phyloP scores from a whole-genome alignment of 169 alveolate genomes.

The Eimeria praecox region DNA sequence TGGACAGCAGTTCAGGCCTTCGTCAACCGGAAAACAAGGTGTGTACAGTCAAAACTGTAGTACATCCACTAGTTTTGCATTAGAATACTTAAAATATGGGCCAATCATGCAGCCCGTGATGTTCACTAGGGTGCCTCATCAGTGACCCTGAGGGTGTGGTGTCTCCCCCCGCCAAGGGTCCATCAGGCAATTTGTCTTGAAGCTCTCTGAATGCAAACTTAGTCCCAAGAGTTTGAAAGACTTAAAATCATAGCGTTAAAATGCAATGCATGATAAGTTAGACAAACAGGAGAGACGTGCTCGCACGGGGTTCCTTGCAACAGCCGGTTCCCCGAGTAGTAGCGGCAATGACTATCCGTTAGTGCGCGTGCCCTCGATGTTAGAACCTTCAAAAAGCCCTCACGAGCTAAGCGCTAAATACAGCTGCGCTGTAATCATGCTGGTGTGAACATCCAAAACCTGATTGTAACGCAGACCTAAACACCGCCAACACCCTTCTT shows the following conservation, averaged over 20 bases:
- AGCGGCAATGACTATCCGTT: not conserved
- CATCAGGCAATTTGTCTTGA: not conserved
- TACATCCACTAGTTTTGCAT: no score
- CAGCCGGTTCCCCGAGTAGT: not conserved
- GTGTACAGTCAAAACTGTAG: not conserved
- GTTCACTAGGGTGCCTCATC: not conserved
- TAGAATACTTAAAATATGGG: not conserved
- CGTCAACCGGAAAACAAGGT: not conserved
- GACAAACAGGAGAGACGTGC: not conserved
- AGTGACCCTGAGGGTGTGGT: constrained; percentile 4
- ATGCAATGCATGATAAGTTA: not conserved
- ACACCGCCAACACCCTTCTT: not conserved
- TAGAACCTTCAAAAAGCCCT: constrained; percentile 3
- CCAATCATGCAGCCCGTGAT: not conserved
- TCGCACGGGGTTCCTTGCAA: not conserved
- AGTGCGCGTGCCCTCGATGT: not conserved
- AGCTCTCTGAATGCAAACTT: not conserved
- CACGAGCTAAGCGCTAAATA: not conserved
- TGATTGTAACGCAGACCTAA: not conserved
- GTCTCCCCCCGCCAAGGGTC: not conserved
- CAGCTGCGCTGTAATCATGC: not conserved
- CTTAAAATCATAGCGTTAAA: not conserved
- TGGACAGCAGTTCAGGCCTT: not conserved
- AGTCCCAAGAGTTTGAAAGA: not conserved
- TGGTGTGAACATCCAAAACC: not conserved